Percentiles rank a stretch among this genome's conserved stretches.
Evolutionary conservation across 2,329 filamentous ascomycete species (phyloP).

Genomic region (Torrubiella hemipterigena): DNA sequence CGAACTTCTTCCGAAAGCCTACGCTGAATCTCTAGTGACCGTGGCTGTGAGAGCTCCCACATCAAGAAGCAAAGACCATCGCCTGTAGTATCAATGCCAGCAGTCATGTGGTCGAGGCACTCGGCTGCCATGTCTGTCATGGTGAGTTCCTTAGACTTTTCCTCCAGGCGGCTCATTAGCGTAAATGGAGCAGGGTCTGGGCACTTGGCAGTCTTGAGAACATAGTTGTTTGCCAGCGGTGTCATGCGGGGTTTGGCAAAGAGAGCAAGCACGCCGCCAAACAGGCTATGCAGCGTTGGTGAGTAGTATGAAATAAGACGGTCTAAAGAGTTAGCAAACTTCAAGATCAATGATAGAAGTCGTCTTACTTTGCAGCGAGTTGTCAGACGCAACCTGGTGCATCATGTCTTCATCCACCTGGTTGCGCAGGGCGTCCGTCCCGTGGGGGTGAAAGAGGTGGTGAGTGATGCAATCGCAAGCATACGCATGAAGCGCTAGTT

Average conservation of each 20-base stretch:
- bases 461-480: slow-evolving; percentile 59
- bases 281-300: slow-evolving; percentile 35
- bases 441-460: slow-evolving; percentile 57
- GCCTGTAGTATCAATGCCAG: slow-evolving; percentile 61
- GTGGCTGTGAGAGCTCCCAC: slow-evolving; percentile 55
- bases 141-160: slow-evolving; percentile 34
- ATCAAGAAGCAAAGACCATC: slow-evolving; percentile 60
- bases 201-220: slow-evolving; percentile 37
- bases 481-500: slow-evolving; percentile 45
- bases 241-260: slow-evolving; percentile 43
- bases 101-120: slow-evolving; percentile 60
- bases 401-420: slow-evolving; percentile 50
- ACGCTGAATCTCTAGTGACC: slow-evolving; percentile 37
- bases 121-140: slow-evolving; percentile 50
- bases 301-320: slow-evolving; percentile 47
- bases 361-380: slow-evolving; percentile 50
- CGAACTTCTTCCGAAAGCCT: slow-evolving; percentile 40
- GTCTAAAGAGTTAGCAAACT: slow-evolving; percentile 28
- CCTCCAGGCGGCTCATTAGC: slow-evolving; percentile 44
- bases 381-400: slow-evolving; percentile 55
- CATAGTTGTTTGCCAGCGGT: slow-evolving; percentile 47
- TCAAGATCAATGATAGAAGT: slow-evolving; percentile 7
- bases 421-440: slow-evolving; percentile 45
- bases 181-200: slow-evolving; percentile 39
- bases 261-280: slow-evolving; percentile 31